Evolutionary conservation across 768 basidiomycete genomes (phyloP), one percentile per base, ranked within the genome.

Genomic region (Phaeolepiota aurea): DNA sequence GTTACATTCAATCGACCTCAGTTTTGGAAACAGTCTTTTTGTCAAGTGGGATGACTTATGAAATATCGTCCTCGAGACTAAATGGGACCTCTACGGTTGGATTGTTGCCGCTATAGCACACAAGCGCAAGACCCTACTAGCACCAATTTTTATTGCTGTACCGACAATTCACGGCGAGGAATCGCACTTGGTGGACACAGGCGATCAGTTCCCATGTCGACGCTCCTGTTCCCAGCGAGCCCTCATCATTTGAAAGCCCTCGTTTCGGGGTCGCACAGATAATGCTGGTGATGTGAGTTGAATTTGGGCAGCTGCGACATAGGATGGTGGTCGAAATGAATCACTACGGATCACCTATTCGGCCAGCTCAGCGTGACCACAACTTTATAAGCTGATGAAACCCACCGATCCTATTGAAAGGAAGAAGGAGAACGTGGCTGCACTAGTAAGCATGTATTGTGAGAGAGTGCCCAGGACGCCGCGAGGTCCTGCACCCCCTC

Each of bases 401-500:
- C 79, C 53, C 54, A 93, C 91, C 20, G 91, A 91, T 54, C 90
- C 87, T 54, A 96, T 88, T 30, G 90, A 78, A 45, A 98, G 81
- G 81, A 98, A 98, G 69, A 97, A 97, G 2, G 83, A 84, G 61
- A 99, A 98, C 0, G 94, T 96, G 5, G 93, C 93, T 3, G 89
- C 94, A 52, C 94, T 98, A 54, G 88, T 89, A 20, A 97, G 76
- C 96, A 99, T 99, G 62, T 97, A 98, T 53, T 93, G 90, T 11
- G 93, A 94, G 38, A 99, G 77, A 1, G 96, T 96, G 3, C 89
- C 83, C 18, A 98, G 68, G 37, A 79, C 66, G 9, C 96, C 96
- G 54, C 92, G 76, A 18, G 90, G 92, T 18, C 96, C 96, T 5
- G 88, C 82, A 32, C 94, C 94, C 49, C 78, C 77, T 55, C 93